Evolutionary conservation across 2,329 filamentous ascomycete species (phyloP).

Genomic region (Trichothecium sympodiale): DNA sequence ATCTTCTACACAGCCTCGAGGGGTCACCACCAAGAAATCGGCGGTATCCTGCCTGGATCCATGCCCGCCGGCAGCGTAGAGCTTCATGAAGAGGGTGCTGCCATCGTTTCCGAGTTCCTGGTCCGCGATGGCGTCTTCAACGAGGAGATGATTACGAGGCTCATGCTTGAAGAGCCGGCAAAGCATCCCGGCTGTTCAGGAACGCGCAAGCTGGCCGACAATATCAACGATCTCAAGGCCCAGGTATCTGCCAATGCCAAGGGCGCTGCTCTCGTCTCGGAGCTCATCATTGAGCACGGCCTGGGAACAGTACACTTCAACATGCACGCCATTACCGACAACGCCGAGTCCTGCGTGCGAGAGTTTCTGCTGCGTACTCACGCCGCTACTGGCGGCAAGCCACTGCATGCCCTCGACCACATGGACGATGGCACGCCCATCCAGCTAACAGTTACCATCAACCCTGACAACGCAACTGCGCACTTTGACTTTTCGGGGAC

Average conservation of each 20-base stretch:
- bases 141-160: conserved; percentile 36
- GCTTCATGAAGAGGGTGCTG: conserved; percentile 53
- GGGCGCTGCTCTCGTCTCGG: conserved; percentile 63
- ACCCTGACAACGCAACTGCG: conserved; percentile 62
- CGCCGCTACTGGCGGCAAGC: conserved; percentile 2
- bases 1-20: conserved; percentile 18
- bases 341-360: conserved; percentile 19
- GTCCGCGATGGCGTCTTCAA: conserved; percentile 70
- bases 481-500: conserved; percentile 41
- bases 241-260: conserved; percentile 82
- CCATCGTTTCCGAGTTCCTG: conserved; percentile 57
- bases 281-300: conserved; percentile 62
- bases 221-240: conserved; percentile 77
- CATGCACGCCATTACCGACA: conserved; percentile 29
- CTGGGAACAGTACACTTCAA: conserved; percentile 58
- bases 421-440: conserved; percentile 71
- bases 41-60: conserved; percentile 68
- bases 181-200: conserved; percentile 66
- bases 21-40: conserved; percentile 37
- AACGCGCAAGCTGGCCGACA: conserved; percentile 69
- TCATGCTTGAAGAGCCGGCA: conserved; percentile 45
- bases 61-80: conserved; percentile 69
- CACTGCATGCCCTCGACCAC: conserved; percentile 4
- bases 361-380: conserved; percentile 4
- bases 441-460: conserved; percentile 61